These are phyloP conservation scores for Yamadazyma friedrichii DNA, from an alignment of 1,139 yeast genomes.

Conservation along the genomic window DNA sequence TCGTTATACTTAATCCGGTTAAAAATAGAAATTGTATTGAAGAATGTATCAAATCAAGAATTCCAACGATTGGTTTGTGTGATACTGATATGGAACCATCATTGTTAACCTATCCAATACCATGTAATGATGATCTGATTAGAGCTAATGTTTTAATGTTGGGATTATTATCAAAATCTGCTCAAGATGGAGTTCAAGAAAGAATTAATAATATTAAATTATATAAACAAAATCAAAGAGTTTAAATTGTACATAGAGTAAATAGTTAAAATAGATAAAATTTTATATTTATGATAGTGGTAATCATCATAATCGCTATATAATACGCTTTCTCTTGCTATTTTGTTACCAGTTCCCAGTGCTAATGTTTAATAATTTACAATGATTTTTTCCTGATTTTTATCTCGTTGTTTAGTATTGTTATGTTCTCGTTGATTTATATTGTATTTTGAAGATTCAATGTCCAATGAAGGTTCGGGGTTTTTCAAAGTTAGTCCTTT, in stretches of 20 bases:
- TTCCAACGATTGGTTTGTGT: constrained; percentile 91
- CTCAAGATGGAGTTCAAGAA: constrained; percentile 67
- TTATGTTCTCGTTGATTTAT: neutral
- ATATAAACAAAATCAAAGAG: constrained; percentile 15
- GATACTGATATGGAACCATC: constrained; percentile 95
- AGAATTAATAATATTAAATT: constrained; percentile 44
- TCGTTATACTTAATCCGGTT: constrained; percentile 82
- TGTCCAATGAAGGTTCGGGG: neutral
- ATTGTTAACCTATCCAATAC: constrained; percentile 87
- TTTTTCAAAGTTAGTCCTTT: constrained; percentile 1
- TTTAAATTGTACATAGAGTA: constrained; percentile 2
- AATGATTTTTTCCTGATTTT: neutral
- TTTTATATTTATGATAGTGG: too few relatives aligned
- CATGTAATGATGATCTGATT: constrained; percentile 92
- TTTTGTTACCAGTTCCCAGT: neutral
- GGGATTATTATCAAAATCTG: constrained; percentile 85
- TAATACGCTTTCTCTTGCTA: neutral
- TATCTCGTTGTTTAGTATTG: neutral
- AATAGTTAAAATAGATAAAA: neutral
- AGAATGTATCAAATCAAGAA: constrained; percentile 79
- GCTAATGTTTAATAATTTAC: constrained; percentile 1
- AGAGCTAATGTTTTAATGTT: constrained; percentile 76
- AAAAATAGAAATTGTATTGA: constrained; percentile 79
- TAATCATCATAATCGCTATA: neutral
- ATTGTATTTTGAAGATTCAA: neutral